Evolutionary conservation across 73 alveolate genomes (phyloP), one percentile per base, ranked within the genome.

Genomic region (Uronychia binucleata): DNA sequence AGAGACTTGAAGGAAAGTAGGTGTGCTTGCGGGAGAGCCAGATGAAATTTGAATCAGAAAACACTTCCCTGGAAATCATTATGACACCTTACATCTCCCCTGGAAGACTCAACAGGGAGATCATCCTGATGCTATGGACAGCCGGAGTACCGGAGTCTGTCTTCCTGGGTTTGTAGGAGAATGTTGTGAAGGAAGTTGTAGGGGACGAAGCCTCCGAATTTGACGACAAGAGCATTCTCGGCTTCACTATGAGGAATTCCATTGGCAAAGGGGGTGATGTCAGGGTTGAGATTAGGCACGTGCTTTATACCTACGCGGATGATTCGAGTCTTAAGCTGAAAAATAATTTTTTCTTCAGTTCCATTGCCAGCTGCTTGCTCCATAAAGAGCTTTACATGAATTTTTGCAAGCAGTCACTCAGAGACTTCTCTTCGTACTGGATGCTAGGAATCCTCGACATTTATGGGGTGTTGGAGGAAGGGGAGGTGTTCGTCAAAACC

Each of bases 381-480:
- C 67, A 46, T 46, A 46, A 46, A 46, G 67, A 46, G 19, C 67
- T 46, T 19, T 46, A 46, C 67, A 11, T 11, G n/a, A 46, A 5
- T 46, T 46, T 11, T 19, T 46, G n/a, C 19, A 46, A 46, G 5
- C 67, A 46, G 67, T 46, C 67, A 46, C 19, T 86, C 0, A 46
- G 78, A 75, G 94, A 90, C 57, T 88, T 81, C 29, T 84, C 91
- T 58, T 75, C 96, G 13, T 93, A 93, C 33, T 83, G 86, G 31
- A 82, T 98, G 59, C 91, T 98, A 67, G 99, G 99, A 27, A 98
- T 96, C 32, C 75, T 93, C 25, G 99, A 98, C 88, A 99, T 95
- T 78, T 89, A 93, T 8, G 94, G 96, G 79, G 60, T 94, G 30
- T 79, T 98, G 74, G 90, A 97, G 33, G 96, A 94, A 82, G 95